Percentiles rank a stretch among this genome's conserved stretches.
These are phyloP conservation scores for Xylaria grammica DNA, from an alignment of 495 filamentous ascomycete species.

Conservation along the genomic window DNA sequence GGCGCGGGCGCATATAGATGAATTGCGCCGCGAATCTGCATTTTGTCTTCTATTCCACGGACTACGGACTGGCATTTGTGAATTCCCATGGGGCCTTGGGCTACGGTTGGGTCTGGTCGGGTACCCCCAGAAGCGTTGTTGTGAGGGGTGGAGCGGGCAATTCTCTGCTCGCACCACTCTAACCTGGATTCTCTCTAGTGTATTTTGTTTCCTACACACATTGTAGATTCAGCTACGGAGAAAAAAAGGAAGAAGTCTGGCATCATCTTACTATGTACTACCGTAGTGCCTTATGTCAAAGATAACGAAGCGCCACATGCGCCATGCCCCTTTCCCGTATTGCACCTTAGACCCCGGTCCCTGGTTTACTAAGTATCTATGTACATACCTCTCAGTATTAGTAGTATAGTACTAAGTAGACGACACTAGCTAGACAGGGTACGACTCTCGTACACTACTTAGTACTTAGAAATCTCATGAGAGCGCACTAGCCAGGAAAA, in stretches of 20 bases:
- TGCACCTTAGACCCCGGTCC: not conserved
- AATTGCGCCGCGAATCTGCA: constrained; percentile 18
- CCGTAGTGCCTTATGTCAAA: no score
- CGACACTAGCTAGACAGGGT: no score
- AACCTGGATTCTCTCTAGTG: not conserved
- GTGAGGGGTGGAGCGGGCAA: constrained; percentile 6
- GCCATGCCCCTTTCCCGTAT: constrained; percentile 8
- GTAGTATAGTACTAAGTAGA: no score
- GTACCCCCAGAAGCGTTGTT: not conserved
- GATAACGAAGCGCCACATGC: constrained; percentile 21
- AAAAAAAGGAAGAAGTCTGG: not conserved
- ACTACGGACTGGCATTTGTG: not conserved
- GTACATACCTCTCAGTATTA: no score
- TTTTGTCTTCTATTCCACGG: not conserved
- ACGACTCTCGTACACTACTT: no score
- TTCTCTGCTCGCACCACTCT: not conserved
- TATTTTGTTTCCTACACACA: not conserved
- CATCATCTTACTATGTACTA: not conserved
- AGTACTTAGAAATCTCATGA: no score
- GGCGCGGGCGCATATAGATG: not conserved
- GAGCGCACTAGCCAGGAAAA: no score
- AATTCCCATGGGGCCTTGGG: not conserved
- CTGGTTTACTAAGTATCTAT: not conserved
- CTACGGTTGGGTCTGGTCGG: not conserved
- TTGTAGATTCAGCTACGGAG: constrained; percentile 4